Evolutionary conservation across 2,329 filamentous ascomycete genomes (phyloP).

Genomic region (Penicillium digitatum): DNA sequence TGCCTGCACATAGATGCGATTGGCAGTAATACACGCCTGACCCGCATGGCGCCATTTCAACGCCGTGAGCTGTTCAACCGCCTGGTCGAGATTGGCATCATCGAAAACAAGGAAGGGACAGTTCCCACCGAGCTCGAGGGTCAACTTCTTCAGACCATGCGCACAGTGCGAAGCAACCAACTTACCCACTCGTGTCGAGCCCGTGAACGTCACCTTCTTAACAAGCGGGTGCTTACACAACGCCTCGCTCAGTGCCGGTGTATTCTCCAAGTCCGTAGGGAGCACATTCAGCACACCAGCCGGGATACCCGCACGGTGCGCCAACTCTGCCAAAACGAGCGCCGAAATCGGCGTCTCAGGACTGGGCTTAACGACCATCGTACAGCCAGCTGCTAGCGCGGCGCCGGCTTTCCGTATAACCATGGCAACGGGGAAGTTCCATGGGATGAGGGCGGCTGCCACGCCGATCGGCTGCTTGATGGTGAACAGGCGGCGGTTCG

Average conservation of each 20-base stretch:
- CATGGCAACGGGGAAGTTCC: slow-evolving; percentile 69
- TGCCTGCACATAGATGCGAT: slow-evolving; percentile 45
- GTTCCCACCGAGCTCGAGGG: slow-evolving; percentile 62
- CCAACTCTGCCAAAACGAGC: slow-evolving; percentile 51
- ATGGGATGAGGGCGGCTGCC: slow-evolving; percentile 64
- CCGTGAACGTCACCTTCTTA: slow-evolving; percentile 60
- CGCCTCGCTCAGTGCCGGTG: slow-evolving; percentile 44
- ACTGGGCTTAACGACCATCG: slow-evolving; percentile 69
- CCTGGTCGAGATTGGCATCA: slow-evolving; percentile 57
- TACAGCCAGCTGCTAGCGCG: slow-evolving; percentile 67
- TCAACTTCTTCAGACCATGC: slow-evolving; percentile 60
- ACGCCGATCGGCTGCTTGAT: slow-evolving; percentile 73
- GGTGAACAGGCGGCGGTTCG: slow-evolving; percentile 63
- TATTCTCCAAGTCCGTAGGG: slow-evolving; percentile 48
- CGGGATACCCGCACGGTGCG: slow-evolving; percentile 54
- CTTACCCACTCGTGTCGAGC: slow-evolving; percentile 59
- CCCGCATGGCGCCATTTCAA: slow-evolving; percentile 45
- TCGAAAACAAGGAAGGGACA: slow-evolving; percentile 63
- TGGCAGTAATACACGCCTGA: slow-evolving; percentile 46
- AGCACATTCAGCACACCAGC: slow-evolving; percentile 60
- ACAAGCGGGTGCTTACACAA: slow-evolving; percentile 55
- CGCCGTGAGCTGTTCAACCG: slow-evolving; percentile 39
- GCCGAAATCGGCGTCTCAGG: slow-evolving; percentile 62
- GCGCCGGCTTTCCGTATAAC: slow-evolving; percentile 64
- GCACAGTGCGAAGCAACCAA: slow-evolving; percentile 58